phyloP scores from a whole-genome alignment of 176 grass and related monocot genomes.

The Poa annua region DNA sequence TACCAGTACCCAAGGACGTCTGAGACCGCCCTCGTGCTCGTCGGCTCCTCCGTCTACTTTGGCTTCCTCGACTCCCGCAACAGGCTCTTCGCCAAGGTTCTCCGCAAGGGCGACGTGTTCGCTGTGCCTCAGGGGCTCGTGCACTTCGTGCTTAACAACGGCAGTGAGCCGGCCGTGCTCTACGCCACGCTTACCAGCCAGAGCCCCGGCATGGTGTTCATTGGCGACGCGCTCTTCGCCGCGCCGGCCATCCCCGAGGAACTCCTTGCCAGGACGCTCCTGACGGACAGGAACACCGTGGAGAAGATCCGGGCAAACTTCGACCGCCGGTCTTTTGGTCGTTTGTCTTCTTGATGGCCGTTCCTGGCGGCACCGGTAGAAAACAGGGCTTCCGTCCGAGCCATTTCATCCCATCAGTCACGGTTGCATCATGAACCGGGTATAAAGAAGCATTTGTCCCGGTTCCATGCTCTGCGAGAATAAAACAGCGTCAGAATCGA shows the following conservation, averaged over 20 bases:
- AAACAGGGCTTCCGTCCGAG: too few relatives aligned
- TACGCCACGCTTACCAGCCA: constrained; percentile 56
- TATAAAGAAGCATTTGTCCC: too few relatives aligned
- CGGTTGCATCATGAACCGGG: too few relatives aligned
- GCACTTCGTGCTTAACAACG: constrained; percentile 56
- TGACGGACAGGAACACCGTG: constrained; percentile 26
- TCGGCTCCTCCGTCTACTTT: constrained; percentile 51
- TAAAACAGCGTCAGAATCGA: too few relatives aligned
- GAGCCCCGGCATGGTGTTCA: constrained; percentile 45
- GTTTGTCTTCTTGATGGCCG: background rate
- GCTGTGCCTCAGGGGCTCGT: constrained; percentile 62
- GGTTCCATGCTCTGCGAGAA: too few relatives aligned
- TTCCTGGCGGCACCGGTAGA: too few relatives aligned
- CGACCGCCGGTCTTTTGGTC: background rate
- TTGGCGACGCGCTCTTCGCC: too few relatives aligned
- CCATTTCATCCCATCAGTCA: too few relatives aligned
- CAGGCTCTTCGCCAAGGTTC: constrained; percentile 51
- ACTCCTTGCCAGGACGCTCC: constrained; percentile 50
- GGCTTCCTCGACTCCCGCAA: constrained; percentile 56
- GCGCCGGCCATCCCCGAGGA: constrained; percentile 37
- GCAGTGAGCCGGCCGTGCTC: constrained; percentile 34
- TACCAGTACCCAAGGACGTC: constrained; percentile 61
- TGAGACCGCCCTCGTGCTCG: constrained; percentile 50
- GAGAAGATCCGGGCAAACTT: constrained; percentile 43
- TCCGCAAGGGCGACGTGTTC: constrained; percentile 57